phyloP scores from a whole-genome alignment of 2,329 filamentous ascomycete species.

The Emergomyces pasteurianus region DNA sequence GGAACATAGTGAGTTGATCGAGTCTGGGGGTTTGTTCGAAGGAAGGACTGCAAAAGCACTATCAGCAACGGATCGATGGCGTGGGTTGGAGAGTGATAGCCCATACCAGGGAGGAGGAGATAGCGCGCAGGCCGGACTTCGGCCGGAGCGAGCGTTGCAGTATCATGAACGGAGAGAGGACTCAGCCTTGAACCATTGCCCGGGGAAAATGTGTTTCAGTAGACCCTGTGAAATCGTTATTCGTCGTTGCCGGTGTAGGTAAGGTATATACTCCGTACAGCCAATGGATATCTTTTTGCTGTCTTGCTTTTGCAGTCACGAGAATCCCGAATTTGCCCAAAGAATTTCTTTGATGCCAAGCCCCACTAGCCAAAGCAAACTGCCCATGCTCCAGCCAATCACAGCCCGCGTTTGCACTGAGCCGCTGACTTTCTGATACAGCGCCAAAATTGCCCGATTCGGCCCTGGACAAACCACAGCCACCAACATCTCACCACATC shows the following conservation, averaged over 20 bases:
- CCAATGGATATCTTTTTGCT: not conserved
- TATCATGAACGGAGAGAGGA: conserved; percentile 22
- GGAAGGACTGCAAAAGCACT: conserved; percentile 19
- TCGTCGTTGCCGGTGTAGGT: not conserved
- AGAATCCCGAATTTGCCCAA: not conserved
- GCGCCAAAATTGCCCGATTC: conserved; percentile 3
- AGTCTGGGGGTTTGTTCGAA: conserved; percentile 26
- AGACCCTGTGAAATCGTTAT: not conserved
- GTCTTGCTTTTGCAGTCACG: conserved; percentile 5
- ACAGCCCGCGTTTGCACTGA: not conserved
- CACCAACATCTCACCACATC: not conserved
- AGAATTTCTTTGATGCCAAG: not conserved
- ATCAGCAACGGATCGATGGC: conserved; percentile 1
- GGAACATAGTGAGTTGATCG: conserved; percentile 37
- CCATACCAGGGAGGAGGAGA: conserved; percentile 25
- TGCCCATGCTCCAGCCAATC: not conserved
- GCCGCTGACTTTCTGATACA: not conserved
- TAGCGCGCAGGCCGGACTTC: conserved; percentile 33
- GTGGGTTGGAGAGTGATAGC: not conserved
- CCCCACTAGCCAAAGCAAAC: not conserved
- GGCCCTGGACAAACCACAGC: not conserved
- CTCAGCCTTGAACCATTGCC: conserved; percentile 7
- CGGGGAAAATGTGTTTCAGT: too few relatives aligned
- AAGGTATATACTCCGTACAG: too few relatives aligned
- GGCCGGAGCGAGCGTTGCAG: conserved; percentile 32